A percentile compares a stretch with the other conserved stretches of the same genome.
Conservation (phyloP, 345 rosid species). For the Arabidopsis thaliana region TAIR10.1 NC_003070.9:20195501-20196000, state of each 20-base stretch:
- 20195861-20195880: conserved; percentile 96
- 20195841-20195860: conserved; percentile 85
- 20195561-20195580: conserved; percentile 51
- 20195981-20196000: conserved; percentile 51
- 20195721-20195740: conserved; percentile 71
- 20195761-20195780: background rate
- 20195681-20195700: conserved; percentile 96
- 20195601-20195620: conserved; percentile 99
- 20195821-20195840: conserved; percentile 84
- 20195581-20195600: conserved; percentile 95
- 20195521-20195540: background rate
- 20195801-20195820: conserved; percentile 51
- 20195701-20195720: conserved; percentile 95
- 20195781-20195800: background rate
- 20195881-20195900: conserved; percentile 88
- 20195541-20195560: background rate
- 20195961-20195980: conserved; percentile 9
- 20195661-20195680: conserved; percentile 99
- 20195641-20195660: conserved; percentile 94
- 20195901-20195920: conserved; percentile 89
- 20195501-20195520: background rate
- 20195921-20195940: background rate
- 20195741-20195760: conserved; percentile 1
- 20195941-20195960: background rate
- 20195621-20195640: conserved; percentile 98